Percentiles rank a stretch among this genome's conserved stretches.
phyloP scores from a whole-genome alignment of 768 basidiomycete species.

The Paxillus rubicundulus region DNA sequence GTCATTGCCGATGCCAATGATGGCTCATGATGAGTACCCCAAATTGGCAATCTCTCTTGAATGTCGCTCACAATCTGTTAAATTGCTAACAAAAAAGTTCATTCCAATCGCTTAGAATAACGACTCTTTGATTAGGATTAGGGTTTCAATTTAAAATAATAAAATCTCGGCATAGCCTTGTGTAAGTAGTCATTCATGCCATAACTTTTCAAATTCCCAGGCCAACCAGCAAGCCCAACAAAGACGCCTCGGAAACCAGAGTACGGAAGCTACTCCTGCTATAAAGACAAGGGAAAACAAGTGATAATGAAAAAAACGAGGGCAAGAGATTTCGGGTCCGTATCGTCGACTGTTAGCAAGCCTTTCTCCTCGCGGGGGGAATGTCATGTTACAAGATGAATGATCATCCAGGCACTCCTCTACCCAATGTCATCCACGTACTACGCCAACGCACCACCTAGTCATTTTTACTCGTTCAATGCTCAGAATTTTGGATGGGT shows the following conservation, averaged over 20 bases:
- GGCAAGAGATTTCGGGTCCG: background rate
- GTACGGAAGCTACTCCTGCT: slow-evolving; percentile 1
- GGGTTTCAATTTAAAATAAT: no score
- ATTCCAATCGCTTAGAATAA: no score
- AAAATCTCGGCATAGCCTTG: no score
- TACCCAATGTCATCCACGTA: slow-evolving; percentile 11
- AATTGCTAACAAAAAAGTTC: no score
- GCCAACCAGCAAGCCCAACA: slow-evolving; percentile 3
- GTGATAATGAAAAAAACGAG: slow-evolving; percentile 4
- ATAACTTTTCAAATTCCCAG: background rate
- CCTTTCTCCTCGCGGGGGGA: slow-evolving; percentile 8
- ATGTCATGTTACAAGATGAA: slow-evolving; percentile 7
- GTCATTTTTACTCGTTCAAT: background rate
- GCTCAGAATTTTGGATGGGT: slow-evolving; percentile 9
- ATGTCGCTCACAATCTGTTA: no score
- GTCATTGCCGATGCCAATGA: no score
- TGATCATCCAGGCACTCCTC: background rate
- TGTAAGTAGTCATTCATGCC: no score
- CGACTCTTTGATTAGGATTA: no score
- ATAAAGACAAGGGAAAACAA: background rate
- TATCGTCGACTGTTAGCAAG: slow-evolving; percentile 5
- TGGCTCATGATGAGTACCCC: no score
- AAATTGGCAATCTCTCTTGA: no score
- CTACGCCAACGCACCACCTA: slow-evolving; percentile 5
- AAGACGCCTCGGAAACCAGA: slow-evolving; percentile 21